Evolutionary conservation across 768 basidiomycete genomes (phyloP).

Genomic region (Rubroboletus pulcherrimus): DNA sequence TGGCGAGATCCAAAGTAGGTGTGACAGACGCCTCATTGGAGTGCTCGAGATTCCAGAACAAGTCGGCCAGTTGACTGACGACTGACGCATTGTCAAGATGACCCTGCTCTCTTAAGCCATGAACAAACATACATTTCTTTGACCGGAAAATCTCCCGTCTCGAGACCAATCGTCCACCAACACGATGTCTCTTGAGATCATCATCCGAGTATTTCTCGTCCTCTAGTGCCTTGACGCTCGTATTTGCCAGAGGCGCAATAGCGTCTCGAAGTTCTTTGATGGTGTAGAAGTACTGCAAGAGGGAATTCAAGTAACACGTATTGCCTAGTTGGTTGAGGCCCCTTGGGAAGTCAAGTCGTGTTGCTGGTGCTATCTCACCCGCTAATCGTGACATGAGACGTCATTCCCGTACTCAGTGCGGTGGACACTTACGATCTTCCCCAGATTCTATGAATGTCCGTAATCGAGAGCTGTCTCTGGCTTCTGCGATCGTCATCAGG

Average conservation of each 20-base stretch:
- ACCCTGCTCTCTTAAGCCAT: neutral
- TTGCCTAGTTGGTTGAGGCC: conserved; percentile 88
- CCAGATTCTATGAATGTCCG: conserved; percentile 63
- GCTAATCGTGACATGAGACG: conserved; percentile 38
- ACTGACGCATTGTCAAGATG: conserved; percentile 44
- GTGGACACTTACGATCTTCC: conserved; percentile 63
- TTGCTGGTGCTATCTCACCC: conserved; percentile 55
- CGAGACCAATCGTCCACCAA: conserved; percentile 83
- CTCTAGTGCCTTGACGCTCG: conserved; percentile 52
- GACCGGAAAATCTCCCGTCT: conserved; percentile 78
- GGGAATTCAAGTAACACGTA: conserved; percentile 82
- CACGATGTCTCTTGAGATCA: conserved; percentile 77
- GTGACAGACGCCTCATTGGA: conserved; percentile 66
- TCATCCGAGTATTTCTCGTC: conserved; percentile 77
- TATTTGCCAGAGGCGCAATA: conserved; percentile 55
- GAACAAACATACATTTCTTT: conserved; percentile 63
- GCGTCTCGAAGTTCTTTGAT: conserved; percentile 84
- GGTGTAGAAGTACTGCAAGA: conserved; percentile 89
- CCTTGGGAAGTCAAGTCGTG: conserved; percentile 67
- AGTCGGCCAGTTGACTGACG: conserved; percentile 69
- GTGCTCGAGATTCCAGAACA: conserved; percentile 76
- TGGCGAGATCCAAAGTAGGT: conserved; percentile 82
- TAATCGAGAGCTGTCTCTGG: conserved; percentile 68
- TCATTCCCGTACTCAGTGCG: neutral
- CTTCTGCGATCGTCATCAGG: conserved; percentile 68